phyloP scores from a whole-genome alignment of 192 early-diverging fungal species.

The Gaertneriomyces semiglobifer region DNA sequence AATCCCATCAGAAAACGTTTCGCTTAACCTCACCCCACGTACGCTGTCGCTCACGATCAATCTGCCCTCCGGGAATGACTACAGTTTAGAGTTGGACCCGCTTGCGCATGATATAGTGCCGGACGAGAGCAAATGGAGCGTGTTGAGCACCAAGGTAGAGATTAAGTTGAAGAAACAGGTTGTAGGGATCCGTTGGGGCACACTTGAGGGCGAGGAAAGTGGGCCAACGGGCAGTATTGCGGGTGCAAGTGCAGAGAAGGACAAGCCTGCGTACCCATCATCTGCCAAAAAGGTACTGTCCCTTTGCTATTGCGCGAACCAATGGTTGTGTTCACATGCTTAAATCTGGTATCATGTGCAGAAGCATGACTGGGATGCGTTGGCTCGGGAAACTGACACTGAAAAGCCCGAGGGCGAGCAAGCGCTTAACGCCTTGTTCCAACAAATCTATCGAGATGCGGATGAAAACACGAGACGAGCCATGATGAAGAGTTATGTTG shows the following conservation, averaged over 20 bases:
- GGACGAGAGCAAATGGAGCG: conserved; percentile 40
- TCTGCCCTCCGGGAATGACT: conserved; percentile 77
- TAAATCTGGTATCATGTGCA: conserved; percentile 4
- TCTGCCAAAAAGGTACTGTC: conserved; percentile 41
- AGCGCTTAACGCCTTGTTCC: conserved; percentile 88
- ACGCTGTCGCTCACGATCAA: conserved; percentile 76
- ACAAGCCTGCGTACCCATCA: conserved; percentile 45
- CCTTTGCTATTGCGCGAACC: not conserved
- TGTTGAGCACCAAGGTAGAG: conserved; percentile 56
- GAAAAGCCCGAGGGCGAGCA: conserved; percentile 88
- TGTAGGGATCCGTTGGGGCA: conserved; percentile 80
- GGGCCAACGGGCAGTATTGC: conserved; percentile 36
- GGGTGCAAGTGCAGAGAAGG: conserved; percentile 38
- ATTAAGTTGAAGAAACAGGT: conserved; percentile 64
- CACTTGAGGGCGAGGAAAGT: conserved; percentile 68
- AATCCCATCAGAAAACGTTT: conserved; percentile 38
- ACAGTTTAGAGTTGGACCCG: conserved; percentile 89
- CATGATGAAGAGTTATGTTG: conserved; percentile 97
- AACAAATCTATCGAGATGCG: conserved; percentile 87
- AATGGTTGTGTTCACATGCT: not conserved
- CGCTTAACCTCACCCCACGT: conserved; percentile 59
- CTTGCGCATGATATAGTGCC: conserved; percentile 76
- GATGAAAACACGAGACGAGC: conserved; percentile 82
- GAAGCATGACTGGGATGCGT: conserved; percentile 80
- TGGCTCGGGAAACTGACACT: conserved; percentile 67